A percentile compares a stretch with the other conserved stretches of the same genome.
phyloP scores from a whole-genome alignment of 768 basidiomycete species.

The Agaricus blazei region DNA sequence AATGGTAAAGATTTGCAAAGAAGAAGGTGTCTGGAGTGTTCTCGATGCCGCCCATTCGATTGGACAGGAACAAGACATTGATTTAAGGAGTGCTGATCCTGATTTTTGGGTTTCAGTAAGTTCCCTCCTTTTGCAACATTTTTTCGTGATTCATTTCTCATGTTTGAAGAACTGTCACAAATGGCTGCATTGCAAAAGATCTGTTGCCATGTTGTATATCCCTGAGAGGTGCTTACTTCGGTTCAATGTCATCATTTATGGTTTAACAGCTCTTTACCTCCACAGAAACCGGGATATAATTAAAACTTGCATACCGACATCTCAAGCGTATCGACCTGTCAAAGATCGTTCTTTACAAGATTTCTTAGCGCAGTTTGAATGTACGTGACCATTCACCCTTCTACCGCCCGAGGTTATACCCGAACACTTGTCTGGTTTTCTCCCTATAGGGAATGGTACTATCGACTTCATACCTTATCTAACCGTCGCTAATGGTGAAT shows the following conservation, averaged over 20 bases:
- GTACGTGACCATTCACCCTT: slow-evolving; percentile 23
- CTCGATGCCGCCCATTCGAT: slow-evolving; percentile 78
- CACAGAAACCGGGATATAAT: slow-evolving; percentile 61
- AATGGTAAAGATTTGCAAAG: slow-evolving; percentile 57
- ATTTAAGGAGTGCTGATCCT: slow-evolving; percentile 47
- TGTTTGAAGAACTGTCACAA: slow-evolving; percentile 71
- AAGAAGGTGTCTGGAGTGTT: slow-evolving; percentile 57
- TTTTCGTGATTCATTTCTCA: not conserved
- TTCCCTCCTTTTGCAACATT: not conserved
- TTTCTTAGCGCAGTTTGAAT: slow-evolving; percentile 50
- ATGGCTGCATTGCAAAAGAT: slow-evolving; percentile 72
- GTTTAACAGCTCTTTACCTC: not conserved
- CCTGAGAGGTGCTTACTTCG: slow-evolving; percentile 38
- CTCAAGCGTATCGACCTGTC: slow-evolving; percentile 46
- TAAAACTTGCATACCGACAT: slow-evolving; percentile 54
- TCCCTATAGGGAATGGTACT: slow-evolving; percentile 55
- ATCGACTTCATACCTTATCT: slow-evolving; percentile 50
- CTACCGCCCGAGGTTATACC: not conserved
- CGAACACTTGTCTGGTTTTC: not conserved
- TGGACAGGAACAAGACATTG: slow-evolving; percentile 62
- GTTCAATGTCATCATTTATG: not conserved
- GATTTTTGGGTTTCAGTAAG: slow-evolving; percentile 76
- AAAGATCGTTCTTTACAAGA: slow-evolving; percentile 27
- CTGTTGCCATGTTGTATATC: slow-evolving; percentile 69
- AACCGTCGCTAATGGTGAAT: slow-evolving; percentile 47